Conservation (phyloP, 2,329 filamentous ascomycete species). For the Tolypocladium album region DNA sequence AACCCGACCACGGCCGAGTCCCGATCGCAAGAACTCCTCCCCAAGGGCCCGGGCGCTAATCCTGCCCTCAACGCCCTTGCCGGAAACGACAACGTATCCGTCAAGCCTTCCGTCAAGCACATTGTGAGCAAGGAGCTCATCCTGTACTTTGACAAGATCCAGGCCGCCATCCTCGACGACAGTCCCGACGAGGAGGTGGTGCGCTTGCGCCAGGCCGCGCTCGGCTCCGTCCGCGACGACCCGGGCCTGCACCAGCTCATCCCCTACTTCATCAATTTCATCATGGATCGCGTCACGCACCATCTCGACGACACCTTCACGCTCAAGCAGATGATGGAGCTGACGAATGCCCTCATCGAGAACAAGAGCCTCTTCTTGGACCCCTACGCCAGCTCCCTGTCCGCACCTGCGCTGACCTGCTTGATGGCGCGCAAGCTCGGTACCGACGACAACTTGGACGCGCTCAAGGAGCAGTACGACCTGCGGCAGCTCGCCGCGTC, state of each 20-base stretch:
- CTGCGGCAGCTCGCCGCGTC: slow-evolving; percentile 78
- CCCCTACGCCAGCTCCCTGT: slow-evolving; percentile 53
- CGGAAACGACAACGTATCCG: slow-evolving; percentile 70
- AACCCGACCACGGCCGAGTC: slow-evolving; percentile 85
- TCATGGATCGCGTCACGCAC: slow-evolving; percentile 92
- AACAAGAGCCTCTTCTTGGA: slow-evolving; percentile 69
- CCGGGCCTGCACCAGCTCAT: slow-evolving; percentile 90
- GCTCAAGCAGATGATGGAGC: slow-evolving; percentile 83
- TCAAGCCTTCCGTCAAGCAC: slow-evolving; percentile 91
- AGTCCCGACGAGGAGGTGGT: slow-evolving; percentile 67
- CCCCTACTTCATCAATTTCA: slow-evolving; percentile 93
- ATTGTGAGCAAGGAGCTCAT: slow-evolving; percentile 92
- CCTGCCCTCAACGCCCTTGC: slow-evolving; percentile 70
- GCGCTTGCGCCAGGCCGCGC: slow-evolving; percentile 67
- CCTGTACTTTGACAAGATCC: slow-evolving; percentile 94
- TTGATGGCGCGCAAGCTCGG: slow-evolving; percentile 71
- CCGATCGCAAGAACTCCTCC: slow-evolving; percentile 71
- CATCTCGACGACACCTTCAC: slow-evolving; percentile 83
- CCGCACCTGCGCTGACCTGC: slow-evolving; percentile 85
- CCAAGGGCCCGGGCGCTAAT: slow-evolving; percentile 84
- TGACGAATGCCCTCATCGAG: slow-evolving; percentile 72
- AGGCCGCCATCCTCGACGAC: slow-evolving; percentile 78
- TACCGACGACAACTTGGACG: slow-evolving; percentile 38
- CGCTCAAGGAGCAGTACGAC: slow-evolving; percentile 56
- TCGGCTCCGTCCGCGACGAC: slow-evolving; percentile 78